These are phyloP conservation scores for Didymosphaeria variabile DNA, from an alignment of 2,329 filamentous ascomycete species.

Conservation along the genomic window DNA sequence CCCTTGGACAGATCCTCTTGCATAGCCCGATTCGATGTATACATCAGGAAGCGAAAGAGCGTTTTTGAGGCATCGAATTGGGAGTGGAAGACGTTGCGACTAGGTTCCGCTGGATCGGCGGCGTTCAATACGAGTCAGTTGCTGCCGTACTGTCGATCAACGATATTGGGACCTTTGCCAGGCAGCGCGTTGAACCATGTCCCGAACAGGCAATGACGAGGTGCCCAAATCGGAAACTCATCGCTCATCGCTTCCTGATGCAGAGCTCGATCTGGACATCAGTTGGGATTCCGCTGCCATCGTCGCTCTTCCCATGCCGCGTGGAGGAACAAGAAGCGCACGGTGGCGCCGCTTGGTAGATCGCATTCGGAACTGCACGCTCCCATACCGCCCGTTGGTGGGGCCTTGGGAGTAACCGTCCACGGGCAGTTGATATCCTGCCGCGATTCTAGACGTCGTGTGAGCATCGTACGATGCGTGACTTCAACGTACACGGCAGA, in stretches of 20 bases:
- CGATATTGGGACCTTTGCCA: not conserved
- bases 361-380: not conserved
- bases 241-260: not conserved
- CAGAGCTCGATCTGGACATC: not conserved
- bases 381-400: not conserved
- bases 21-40: not conserved
- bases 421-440: not conserved
- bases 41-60: not conserved
- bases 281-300: not conserved
- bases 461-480: slow-evolving; percentile 8
- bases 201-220: not conserved
- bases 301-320: not conserved
- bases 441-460: not conserved
- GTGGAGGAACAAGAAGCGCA: not conserved
- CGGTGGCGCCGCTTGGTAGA: not conserved
- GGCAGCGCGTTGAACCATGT: not conserved
- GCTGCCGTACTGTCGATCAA: not conserved
- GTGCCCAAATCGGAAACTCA: not conserved
- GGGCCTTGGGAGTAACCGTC: slow-evolving; percentile 1
- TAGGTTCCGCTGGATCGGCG: not conserved
- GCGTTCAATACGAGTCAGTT: not conserved
- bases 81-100: too few relatives aligned
- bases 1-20: not conserved
- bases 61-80: not conserved
- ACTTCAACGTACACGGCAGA: not conserved